Percentiles rank a stretch among this genome's conserved stretches.
These are phyloP conservation scores for Boletus sensibilis DNA, from an alignment of 768 basidiomycete genomes.

Conservation along the genomic window DNA sequence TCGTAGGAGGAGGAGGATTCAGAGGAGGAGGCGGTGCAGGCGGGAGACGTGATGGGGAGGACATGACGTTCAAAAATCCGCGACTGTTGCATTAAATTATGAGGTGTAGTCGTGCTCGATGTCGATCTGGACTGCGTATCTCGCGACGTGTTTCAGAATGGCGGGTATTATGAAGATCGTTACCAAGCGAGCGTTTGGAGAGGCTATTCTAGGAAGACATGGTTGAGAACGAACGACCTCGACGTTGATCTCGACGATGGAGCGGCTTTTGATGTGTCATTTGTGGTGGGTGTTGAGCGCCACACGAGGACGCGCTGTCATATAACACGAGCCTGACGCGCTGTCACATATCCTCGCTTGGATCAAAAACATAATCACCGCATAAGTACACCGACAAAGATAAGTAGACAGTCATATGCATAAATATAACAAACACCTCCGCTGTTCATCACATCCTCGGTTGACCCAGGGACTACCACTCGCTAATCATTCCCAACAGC, in stretches of 20 bases:
- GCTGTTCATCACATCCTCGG: not conserved
- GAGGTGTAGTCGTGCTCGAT: not conserved
- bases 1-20: not conserved
- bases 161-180: constrained; percentile 7
- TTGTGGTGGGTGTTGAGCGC: not conserved
- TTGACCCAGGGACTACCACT: not conserved
- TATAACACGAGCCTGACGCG: too few species aligned
- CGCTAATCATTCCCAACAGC: not conserved
- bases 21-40: not conserved
- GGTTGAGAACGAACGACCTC: not conserved
- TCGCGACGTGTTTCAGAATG: constrained; percentile 17
- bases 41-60: not conserved
- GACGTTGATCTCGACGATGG: not conserved
- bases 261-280: not conserved
- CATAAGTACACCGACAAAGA: not conserved
- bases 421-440: not conserved
- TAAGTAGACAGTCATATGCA: not conserved
- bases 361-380: too few species aligned
- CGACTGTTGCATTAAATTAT: not conserved
- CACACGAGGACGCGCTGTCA: too few species aligned
- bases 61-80: constrained; percentile 9
- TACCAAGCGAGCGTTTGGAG: constrained; percentile 5
- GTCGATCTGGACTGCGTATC: constrained; percentile 7
- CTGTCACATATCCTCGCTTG: too few species aligned
- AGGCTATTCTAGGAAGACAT: not conserved